A percentile compares a stretch with the other conserved stretches of the same genome.
Conservation (phyloP, 352 stramenopile species). For the Phytopythium mirpurense region DNA sequence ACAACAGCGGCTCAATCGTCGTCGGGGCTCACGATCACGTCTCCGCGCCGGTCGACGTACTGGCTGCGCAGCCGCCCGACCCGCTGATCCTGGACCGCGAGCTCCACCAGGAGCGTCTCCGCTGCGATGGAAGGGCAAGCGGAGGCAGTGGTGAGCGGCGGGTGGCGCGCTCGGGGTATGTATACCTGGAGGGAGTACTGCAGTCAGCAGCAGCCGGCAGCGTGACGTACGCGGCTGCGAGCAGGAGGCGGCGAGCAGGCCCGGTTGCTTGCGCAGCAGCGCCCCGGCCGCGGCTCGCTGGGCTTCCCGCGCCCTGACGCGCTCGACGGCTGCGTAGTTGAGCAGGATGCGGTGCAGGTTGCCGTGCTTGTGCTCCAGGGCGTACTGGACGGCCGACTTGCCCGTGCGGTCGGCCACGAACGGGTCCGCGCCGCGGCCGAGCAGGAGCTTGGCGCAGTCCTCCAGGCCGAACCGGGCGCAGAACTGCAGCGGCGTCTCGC, state of each 20-base stretch:
- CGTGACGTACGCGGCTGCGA: constrained; percentile 42
- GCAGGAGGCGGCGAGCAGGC: constrained; percentile 39
- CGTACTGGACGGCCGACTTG: constrained; percentile 38
- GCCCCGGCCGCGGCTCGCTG: constrained; percentile 14
- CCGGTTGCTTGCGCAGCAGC: constrained; percentile 35
- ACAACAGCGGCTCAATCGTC: constrained; percentile 23
- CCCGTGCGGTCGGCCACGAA: constrained; percentile 28
- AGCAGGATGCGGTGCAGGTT: constrained; percentile 33
- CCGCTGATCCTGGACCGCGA: constrained; percentile 42
- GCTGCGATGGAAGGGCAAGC: constrained; percentile 15
- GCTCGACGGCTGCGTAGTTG: constrained; percentile 40
- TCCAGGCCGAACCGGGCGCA: constrained; percentile 46
- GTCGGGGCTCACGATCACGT: constrained; percentile 45
- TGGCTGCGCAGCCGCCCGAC: constrained; percentile 53
- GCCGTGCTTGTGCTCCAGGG: constrained; percentile 23
- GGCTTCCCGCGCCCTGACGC: constrained; percentile 23
- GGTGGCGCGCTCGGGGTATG: not conserved
- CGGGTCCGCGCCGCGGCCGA: constrained; percentile 31
- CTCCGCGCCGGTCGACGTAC: constrained; percentile 42
- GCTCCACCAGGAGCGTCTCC: constrained; percentile 32
- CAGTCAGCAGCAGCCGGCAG: constrained; percentile 3
- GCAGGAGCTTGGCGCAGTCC: constrained; percentile 49
- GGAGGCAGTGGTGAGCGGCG: not conserved
- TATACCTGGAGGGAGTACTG: too few species aligned
- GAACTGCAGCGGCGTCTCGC: constrained; percentile 51